Base-by-base conservation (phyloP, 208 protist species). In the Crithidia brevicula region DNA sequence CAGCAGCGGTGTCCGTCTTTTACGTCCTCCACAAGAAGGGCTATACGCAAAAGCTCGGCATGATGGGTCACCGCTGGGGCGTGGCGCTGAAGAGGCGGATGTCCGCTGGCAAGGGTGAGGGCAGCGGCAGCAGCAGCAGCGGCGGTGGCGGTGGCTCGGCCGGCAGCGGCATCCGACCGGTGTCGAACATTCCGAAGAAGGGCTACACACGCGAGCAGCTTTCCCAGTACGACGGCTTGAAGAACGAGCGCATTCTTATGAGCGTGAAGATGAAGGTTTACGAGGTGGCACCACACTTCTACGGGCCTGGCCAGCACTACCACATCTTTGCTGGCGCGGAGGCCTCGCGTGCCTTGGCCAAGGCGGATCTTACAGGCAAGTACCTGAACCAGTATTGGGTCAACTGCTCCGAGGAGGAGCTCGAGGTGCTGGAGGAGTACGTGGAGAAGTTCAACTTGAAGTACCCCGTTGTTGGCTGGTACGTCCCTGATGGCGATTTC, bases 401-500 rank as follows among this genome's bases (percentile, higher is more conserved):
- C 28, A 79, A 68, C 62, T 86, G 84, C 67, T 83, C 56, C 33
- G 69, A 86, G 62, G 85, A 89, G 64, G 91, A 96, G 67, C 51
- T 93, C 23, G 73, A 83, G 65, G 76, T 66, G 25, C 70, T 96
- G 46, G 82, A 93, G 23, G 70, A 83, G 52, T 94, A 90, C 79
- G 74, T 86, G 13, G 79, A 79, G 7, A 80, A 76, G 43, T 94
- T 94, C 58, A 79, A 90, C 31, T 53, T 59, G 51, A 96, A 94
- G 72, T 96, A 96, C 51, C 86, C 88, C 4, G 76, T 93, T 0
- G 86, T 96, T 9, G 91, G 91, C 47, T 94, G 89, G 86, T 93
- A 85, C 67, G 72, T 93, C 11, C 77, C 85, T 2, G 85, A 91
- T 46, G 73, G 89, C 18, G 53, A 51, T 28, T 93, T 89, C 53